phyloP scores from a whole-genome alignment of 208 protist species.

The Wallacemonas collosoma region DNA sequence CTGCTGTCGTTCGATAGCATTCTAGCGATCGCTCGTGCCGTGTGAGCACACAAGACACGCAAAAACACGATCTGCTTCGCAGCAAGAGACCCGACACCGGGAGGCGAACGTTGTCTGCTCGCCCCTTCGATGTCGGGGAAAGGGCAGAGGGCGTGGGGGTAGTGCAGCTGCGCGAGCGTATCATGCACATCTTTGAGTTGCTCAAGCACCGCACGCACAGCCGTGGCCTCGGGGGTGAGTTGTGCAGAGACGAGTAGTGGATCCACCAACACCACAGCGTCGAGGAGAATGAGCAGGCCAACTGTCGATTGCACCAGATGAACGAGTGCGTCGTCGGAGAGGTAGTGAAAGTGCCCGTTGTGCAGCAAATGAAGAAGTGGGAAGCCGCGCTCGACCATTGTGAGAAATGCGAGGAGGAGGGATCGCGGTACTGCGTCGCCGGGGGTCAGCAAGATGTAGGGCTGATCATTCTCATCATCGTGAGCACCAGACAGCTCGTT shows the following conservation, averaged over 20 bases:
- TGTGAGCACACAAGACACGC: no score
- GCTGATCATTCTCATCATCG: no score
- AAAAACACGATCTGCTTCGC: no score
- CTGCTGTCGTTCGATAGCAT: no score
- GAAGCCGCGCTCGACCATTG: not conserved
- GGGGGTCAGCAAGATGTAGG: no score
- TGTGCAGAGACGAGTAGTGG: not conserved
- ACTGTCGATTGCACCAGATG: not conserved
- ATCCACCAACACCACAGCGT: constrained; percentile 2
- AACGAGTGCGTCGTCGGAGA: not conserved
- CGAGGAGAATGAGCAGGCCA: constrained; percentile 2
- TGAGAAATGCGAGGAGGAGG: not conserved
- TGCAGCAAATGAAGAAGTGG: not conserved
- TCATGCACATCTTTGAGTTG: not conserved
- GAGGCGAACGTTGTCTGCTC: no score
- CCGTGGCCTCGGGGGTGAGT: not conserved
- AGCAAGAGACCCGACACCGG: no score
- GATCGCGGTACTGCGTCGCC: not conserved
- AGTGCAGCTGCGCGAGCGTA: not conserved
- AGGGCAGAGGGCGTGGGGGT: not conserved
- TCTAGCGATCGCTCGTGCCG: no score
- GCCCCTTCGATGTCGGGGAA: not conserved
- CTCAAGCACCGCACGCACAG: not conserved
- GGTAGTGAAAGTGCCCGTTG: not conserved
- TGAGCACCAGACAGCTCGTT: not conserved